A percentile compares a stretch with the other conserved stretches of the same genome.
Conservation (phyloP, 1,284 basidiomycete genomes). For the Naganishia cerealis region DNA sequence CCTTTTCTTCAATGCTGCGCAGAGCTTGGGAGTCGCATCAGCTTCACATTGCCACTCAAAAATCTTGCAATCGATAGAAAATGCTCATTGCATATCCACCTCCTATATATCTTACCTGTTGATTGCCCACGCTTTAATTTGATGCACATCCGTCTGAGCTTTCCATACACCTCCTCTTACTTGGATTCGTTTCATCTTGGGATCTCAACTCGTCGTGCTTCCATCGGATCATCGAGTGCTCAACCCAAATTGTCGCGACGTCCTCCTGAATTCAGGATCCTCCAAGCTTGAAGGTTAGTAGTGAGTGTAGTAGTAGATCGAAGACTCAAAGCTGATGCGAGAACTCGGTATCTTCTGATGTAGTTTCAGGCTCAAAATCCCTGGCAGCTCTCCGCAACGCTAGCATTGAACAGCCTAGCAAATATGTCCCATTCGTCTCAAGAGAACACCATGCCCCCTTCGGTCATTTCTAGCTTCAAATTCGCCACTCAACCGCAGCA, state of each 20-base stretch:
- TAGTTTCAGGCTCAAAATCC: too few relatives aligned
- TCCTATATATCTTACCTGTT: not conserved
- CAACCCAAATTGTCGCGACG: not conserved
- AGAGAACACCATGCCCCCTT: not conserved
- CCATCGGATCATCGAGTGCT: not conserved
- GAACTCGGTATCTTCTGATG: too few relatives aligned
- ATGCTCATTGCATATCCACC: not conserved
- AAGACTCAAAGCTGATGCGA: too few relatives aligned
- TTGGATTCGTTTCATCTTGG: not conserved
- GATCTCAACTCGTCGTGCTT: not conserved
- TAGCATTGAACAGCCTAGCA: not conserved
- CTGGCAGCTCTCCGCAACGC: too few relatives aligned
- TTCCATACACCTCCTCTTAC: conserved; percentile 6
- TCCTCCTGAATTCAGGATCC: too few relatives aligned
- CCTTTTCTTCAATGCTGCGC: not conserved
- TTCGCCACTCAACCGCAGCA: not conserved
- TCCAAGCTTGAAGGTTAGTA: too few relatives aligned
- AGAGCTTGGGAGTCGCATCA: not conserved
- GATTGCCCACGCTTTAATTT: conserved; percentile 2
- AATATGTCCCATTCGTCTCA: conserved; percentile 5
- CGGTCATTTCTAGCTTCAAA: not conserved
- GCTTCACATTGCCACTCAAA: not conserved
- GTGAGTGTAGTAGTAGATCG: too few relatives aligned
- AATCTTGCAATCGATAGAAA: not conserved
- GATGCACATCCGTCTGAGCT: conserved; percentile 13